Conservation (phyloP, 1,284 basidiomycete species). For the Cystobasidiaceae sp. region DNA sequence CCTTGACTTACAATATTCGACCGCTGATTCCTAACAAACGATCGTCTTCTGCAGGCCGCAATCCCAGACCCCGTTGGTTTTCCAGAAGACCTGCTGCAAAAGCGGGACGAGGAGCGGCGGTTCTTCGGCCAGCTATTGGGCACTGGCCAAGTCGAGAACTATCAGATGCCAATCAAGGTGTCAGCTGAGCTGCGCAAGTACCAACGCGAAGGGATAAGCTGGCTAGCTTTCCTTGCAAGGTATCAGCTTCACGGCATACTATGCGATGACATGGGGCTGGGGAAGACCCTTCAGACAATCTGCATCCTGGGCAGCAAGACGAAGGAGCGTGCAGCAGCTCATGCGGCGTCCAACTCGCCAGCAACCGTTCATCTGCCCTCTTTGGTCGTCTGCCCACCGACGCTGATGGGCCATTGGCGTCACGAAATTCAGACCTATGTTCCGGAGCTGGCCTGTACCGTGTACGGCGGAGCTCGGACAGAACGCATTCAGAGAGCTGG, state of each 20-base stretch:
- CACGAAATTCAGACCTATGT: constrained; percentile 95
- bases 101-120: constrained; percentile 78
- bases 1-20: constrained; percentile 61
- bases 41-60: constrained; percentile 60
- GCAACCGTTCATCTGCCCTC: constrained; percentile 86
- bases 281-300: constrained; percentile 97
- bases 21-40: too few relatives aligned
- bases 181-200: constrained; percentile 94
- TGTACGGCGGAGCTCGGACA: constrained; percentile 84
- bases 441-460: constrained; percentile 73
- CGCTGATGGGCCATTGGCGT: constrained; percentile 96
- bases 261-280: constrained; percentile 93
- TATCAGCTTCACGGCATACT: constrained; percentile 97
- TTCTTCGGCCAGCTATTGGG: constrained; percentile 93
- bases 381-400: constrained; percentile 93
- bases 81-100: constrained; percentile 79
- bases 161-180: constrained; percentile 78
- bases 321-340: constrained; percentile 70
- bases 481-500: constrained; percentile 69
- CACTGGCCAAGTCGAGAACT: constrained; percentile 88
- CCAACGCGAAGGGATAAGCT: constrained; percentile 97
- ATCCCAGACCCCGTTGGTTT: constrained; percentile 92
- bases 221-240: constrained; percentile 93
- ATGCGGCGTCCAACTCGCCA: constrained; percentile 63
- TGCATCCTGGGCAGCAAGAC: constrained; percentile 95